Percentiles rank a stretch among this genome's conserved stretches.
Conservation (phyloP, 192 early-diverging fungal genomes). For the Phlyctochytrium arcticum region DNA sequence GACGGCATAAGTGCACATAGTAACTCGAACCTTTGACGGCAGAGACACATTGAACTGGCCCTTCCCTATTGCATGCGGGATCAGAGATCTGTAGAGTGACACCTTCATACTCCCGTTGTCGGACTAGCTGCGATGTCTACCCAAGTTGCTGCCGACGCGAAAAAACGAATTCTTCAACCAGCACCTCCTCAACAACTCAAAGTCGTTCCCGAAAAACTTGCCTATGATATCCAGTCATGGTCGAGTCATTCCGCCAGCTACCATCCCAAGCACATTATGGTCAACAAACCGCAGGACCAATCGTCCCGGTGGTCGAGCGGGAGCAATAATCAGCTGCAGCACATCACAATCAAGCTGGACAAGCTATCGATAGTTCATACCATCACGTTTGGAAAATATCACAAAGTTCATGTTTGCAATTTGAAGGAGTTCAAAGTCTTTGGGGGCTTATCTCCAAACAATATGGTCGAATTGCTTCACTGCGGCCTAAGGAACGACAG, state of each 20-base stretch:
- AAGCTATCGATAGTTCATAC: slow-evolving; percentile 75
- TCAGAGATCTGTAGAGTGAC: too few relatives aligned
- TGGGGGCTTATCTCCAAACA: slow-evolving; percentile 75
- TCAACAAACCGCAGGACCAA: slow-evolving; percentile 83
- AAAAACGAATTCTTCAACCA: too few relatives aligned
- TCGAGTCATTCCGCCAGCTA: slow-evolving; percentile 83
- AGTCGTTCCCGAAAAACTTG: slow-evolving; percentile 22
- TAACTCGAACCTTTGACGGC: too few relatives aligned
- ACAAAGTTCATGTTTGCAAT: slow-evolving; percentile 91
- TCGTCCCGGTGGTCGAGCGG: slow-evolving; percentile 86
- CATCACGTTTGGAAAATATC: slow-evolving; percentile 95
- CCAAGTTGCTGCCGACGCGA: too few relatives aligned
- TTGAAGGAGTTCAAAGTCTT: slow-evolving; percentile 95
- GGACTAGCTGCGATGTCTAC: too few relatives aligned
- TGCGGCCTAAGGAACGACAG: slow-evolving; percentile 54
- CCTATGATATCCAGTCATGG: slow-evolving; percentile 47
- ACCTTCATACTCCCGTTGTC: too few relatives aligned
- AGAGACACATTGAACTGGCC: too few relatives aligned
- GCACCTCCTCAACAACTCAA: slow-evolving; percentile 1
- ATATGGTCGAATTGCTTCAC: slow-evolving; percentile 84
- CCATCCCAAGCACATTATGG: slow-evolving; percentile 78
- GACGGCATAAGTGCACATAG: too few relatives aligned
- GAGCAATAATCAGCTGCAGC: slow-evolving; percentile 87
- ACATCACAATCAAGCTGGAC: slow-evolving; percentile 85
- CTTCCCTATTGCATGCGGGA: too few relatives aligned